These are phyloP conservation scores for Rhazya stricta DNA, from an alignment of 257 asterid genomes.

Conservation along the genomic window DNA sequence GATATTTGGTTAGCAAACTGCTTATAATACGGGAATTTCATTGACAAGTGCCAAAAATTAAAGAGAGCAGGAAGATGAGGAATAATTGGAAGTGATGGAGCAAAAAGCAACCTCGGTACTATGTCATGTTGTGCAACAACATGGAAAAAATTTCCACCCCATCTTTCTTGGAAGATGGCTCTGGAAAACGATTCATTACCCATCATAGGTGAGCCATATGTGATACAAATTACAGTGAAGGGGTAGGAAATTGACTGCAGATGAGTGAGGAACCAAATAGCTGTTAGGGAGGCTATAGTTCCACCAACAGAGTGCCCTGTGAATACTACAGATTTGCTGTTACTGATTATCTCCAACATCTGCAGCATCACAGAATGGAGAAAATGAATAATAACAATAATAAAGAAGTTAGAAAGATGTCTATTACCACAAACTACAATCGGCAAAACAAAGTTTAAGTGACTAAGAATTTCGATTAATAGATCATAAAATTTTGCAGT, in stretches of 20 bases:
- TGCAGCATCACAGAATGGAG: conserved; percentile 26
- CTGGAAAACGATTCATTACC: conserved; percentile 62
- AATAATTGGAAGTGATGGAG: conserved; percentile 43
- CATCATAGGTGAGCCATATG: conserved; percentile 76
- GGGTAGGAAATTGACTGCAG: conserved; percentile 36
- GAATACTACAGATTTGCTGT: conserved; percentile 56
- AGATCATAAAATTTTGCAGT: not conserved
- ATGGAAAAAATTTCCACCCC: conserved; percentile 79
- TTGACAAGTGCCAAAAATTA: conserved; percentile 41
- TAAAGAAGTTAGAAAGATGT: not conserved
- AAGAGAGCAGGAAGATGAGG: conserved; percentile 36
- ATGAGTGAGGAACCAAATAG: conserved; percentile 65
- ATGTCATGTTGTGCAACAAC: conserved; percentile 64
- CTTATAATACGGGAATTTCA: conserved; percentile 28
- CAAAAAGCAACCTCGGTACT: conserved; percentile 65
- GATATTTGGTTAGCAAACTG: conserved; percentile 29
- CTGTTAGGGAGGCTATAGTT: conserved; percentile 67
- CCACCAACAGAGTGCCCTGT: conserved; percentile 86
- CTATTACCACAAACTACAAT: not conserved
- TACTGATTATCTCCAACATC: conserved; percentile 52
- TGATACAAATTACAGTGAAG: conserved; percentile 51
- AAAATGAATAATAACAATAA: not conserved
- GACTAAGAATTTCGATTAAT: not conserved
- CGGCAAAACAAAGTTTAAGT: not conserved
- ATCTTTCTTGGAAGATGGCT: conserved; percentile 65